Percentiles rank a stretch among this genome's conserved stretches.
These are phyloP conservation scores for Globisporangium acanthophoron DNA, from an alignment of 352 stramenopile genomes.

Conservation along the genomic window DNA sequence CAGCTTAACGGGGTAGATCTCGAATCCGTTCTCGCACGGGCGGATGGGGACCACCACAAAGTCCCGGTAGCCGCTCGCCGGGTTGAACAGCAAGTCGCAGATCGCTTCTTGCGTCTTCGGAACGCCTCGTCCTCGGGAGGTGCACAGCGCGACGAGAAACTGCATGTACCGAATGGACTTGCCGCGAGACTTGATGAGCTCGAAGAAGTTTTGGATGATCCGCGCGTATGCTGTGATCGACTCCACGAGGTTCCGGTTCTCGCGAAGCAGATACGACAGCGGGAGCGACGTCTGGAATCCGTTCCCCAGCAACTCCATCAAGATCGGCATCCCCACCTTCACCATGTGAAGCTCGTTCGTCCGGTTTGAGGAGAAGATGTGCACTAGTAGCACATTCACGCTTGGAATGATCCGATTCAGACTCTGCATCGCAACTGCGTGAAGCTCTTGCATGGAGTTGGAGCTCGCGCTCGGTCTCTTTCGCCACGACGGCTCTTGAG, in stretches of 20 bases:
- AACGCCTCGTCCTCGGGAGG: slow-evolving; percentile 44
- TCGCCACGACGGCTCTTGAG: slow-evolving; percentile 22
- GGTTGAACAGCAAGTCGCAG: slow-evolving; percentile 64
- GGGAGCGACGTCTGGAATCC: slow-evolving; percentile 66
- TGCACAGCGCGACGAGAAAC: slow-evolving; percentile 67
- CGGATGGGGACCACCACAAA: slow-evolving; percentile 50
- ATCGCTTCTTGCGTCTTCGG: slow-evolving; percentile 74
- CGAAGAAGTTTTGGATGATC: slow-evolving; percentile 66
- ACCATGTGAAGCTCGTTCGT: slow-evolving; percentile 55
- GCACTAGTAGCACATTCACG: slow-evolving; percentile 52
- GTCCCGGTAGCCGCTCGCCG: slow-evolving; percentile 45
- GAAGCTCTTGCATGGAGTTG: slow-evolving; percentile 22
- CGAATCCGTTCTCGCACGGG: slow-evolving; percentile 35
- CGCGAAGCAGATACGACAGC: slow-evolving; percentile 57
- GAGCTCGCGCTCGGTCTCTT: slow-evolving; percentile 18
- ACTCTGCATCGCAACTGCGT: slow-evolving; percentile 37
- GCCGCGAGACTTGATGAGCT: slow-evolving; percentile 60
- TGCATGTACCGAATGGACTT: slow-evolving; percentile 74
- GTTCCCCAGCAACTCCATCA: slow-evolving; percentile 72
- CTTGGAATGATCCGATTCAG: slow-evolving; percentile 51
- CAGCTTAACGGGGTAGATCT: slow-evolving; percentile 34
- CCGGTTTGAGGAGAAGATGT: slow-evolving; percentile 55
- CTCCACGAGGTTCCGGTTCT: slow-evolving; percentile 68
- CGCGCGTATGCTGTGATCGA: slow-evolving; percentile 56
- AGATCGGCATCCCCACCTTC: slow-evolving; percentile 44